Evolutionary conservation across 2,329 filamentous ascomycete genomes (phyloP), one percentile per base, ranked within the genome.

Genomic region (Aspergillaceae sp.): DNA sequence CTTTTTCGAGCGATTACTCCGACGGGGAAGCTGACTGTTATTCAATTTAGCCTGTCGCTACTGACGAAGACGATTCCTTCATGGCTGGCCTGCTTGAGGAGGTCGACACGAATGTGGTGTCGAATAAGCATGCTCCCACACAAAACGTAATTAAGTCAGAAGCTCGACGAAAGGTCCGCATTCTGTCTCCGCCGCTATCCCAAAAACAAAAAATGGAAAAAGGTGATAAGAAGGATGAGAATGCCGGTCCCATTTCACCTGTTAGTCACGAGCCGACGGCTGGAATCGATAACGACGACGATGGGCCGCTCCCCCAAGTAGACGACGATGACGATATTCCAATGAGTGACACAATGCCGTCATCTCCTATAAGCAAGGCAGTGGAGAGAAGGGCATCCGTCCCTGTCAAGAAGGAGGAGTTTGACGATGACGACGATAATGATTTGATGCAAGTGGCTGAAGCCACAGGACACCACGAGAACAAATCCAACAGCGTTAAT

Each of bases 1-100:
- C 30, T 27, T 29, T 34, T 29, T 36, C 26, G 40, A 29, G 11
- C n/a, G 26, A 11, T 45, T 45, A 40, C 4, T 29, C n/a, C 40
- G 8, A 10, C 11, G 40, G 30, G 4, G 7, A 19, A 19, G 19
- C 19, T 19, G 11, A 4, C 46, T 54, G 45, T 57, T 49, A 44
- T 58, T 66, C 43, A 68, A 48, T 50, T 29, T 1, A 89, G 87
- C 78, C 80, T 38, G 73, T 82, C 50, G 87, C 85, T 58, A 94
- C 87, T 4, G 84, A 90, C 56, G 91, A 87, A 55, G 91, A 97
- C 59, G 85, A 88, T 47, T 84, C 86, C 47, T 98, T 97, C 68
- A 79, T 98, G 68, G 79, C 82, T 11, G 82, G 84, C 59, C 76
- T 98, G 2, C 79, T 98, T 1, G 88, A 82, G 49, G 88, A 96